Percentiles rank a stretch among this genome's conserved stretches.
These are phyloP conservation scores for Penicillium sp. DNA, from an alignment of 2,329 filamentous ascomycete species.

Conservation along the genomic window DNA sequence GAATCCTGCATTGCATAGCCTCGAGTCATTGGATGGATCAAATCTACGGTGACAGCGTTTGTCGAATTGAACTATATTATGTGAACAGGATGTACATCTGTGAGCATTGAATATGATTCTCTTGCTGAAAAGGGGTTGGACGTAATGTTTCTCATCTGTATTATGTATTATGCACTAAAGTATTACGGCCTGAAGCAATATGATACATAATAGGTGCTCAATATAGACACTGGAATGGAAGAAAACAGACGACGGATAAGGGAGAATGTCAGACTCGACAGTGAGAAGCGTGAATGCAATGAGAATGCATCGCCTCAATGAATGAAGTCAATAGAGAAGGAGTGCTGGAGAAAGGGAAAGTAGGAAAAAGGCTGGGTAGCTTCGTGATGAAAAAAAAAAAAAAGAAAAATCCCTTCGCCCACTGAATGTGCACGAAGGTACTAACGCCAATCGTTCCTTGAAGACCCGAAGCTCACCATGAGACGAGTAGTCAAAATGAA, in stretches of 20 bases:
- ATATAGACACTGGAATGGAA: not conserved
- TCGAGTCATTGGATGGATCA: not conserved
- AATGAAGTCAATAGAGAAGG: not conserved
- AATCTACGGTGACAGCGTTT: not conserved
- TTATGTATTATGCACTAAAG: not conserved
- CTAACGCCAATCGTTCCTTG: slow-evolving; percentile 15
- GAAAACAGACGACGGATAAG: not conserved
- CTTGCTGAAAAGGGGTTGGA: not conserved
- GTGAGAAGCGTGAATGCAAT: not conserved
- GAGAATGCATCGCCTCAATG: not conserved
- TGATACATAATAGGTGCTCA: slow-evolving; percentile 1
- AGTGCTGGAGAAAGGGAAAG: not conserved
- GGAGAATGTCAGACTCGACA: not conserved
- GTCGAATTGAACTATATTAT: not conserved
- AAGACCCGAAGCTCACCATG: slow-evolving; percentile 5
- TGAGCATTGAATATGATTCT: not conserved
- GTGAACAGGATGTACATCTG: not conserved
- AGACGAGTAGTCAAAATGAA: slow-evolving; percentile 4
- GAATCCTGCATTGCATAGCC: not conserved
- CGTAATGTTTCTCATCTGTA: not conserved
- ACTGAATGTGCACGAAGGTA: not conserved
- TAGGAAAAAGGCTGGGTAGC: not conserved
- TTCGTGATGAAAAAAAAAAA: not conserved
- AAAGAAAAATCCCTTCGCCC: not conserved
- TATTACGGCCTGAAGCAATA: not conserved